Evolutionary conservation across 2,329 filamentous ascomycete species (phyloP).

Genomic region (Cyphellophora europaea): DNA sequence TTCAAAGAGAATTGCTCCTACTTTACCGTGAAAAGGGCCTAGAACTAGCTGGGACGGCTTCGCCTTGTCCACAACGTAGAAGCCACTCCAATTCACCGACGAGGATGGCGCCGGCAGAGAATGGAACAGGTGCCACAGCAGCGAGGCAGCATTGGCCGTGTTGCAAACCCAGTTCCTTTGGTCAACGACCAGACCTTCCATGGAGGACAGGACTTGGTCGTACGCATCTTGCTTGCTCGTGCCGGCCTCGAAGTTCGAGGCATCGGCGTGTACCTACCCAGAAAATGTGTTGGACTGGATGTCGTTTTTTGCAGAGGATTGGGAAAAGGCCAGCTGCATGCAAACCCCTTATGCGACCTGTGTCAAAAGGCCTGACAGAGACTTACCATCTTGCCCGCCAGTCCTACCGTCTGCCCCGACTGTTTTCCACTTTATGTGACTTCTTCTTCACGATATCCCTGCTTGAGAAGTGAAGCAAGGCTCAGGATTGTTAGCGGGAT

Average conservation of each 20-base stretch:
- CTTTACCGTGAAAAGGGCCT: constrained; percentile 39
- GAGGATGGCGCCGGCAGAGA: constrained; percentile 32
- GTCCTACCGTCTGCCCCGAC: too few species aligned
- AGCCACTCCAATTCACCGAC: constrained; percentile 40
- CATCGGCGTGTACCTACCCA: constrained; percentile 38
- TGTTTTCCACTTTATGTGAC: too few species aligned
- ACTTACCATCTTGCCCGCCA: too few species aligned
- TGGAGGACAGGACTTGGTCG: constrained; percentile 29
- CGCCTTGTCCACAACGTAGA: constrained; percentile 29
- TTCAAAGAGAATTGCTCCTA: too few species aligned
- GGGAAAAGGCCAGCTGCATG: too few species aligned
- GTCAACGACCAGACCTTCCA: constrained; percentile 28
- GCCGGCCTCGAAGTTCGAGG: constrained; percentile 31
- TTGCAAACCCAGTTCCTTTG: constrained; percentile 41
- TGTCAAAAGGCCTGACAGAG: too few species aligned
- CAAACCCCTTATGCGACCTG: too few species aligned
- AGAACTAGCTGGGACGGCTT: constrained; percentile 26
- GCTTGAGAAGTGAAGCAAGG: too few species aligned
- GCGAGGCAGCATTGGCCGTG: constrained; percentile 37
- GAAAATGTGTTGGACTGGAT: too few species aligned
- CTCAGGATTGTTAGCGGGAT: too few species aligned
- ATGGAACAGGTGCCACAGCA: constrained; percentile 39
- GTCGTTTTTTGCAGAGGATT: too few species aligned
- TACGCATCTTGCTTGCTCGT: constrained; percentile 32
- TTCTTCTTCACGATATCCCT: too few species aligned